Evolutionary conservation across 768 basidiomycete species (phyloP), one percentile per base, ranked within the genome.

Genomic region (Macrolepiota dolichaula): DNA sequence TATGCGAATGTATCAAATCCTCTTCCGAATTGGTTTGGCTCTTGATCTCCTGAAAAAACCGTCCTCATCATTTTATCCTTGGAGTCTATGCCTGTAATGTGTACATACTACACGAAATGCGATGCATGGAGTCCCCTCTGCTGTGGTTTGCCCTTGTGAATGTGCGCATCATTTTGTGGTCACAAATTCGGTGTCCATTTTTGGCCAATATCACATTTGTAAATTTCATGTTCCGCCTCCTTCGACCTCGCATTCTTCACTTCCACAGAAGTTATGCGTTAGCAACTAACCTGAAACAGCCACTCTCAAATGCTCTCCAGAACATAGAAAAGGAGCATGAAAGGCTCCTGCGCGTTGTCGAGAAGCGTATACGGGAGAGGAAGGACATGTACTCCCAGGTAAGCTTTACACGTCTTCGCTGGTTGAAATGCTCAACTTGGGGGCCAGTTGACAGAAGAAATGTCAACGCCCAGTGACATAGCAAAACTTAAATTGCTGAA

Each of bases 401-500:
- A 56, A 24, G 19, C 53, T 54, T 53, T 15, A 37, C 38, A 12
- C 1, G 32, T 53, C 52, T 22, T 22, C 35, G 12, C 52, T 46
- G 4, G 49, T 46, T 47, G 19, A 51, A 35, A 62, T 61, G 61
- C 61, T 64, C 62, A 57, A 49, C 52, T 59, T 25, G 29, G 37
- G 37, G 32, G 47, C 1, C 57, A 87, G 86, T 71, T 86, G 24
- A 81, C 85, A 3, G 80, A 82, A 10, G 74, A 79, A 54, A 76
- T 82, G 72, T 79, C 83, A 3, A 78, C 81, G 15, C 74, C 78
- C 7, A 83, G 83, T 47, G 85, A 88, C 64, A 83, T 91, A 56
- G 71, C 74, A 10, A 74, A 78, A 10, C 79, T 88, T 1, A 86
- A 85, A 63, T 79, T 83, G 25, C 71, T 89, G 47, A 89, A 88